Conservation (phyloP, 2,329 filamentous ascomycete genomes). For the Fusarium miscanthi region DNA sequence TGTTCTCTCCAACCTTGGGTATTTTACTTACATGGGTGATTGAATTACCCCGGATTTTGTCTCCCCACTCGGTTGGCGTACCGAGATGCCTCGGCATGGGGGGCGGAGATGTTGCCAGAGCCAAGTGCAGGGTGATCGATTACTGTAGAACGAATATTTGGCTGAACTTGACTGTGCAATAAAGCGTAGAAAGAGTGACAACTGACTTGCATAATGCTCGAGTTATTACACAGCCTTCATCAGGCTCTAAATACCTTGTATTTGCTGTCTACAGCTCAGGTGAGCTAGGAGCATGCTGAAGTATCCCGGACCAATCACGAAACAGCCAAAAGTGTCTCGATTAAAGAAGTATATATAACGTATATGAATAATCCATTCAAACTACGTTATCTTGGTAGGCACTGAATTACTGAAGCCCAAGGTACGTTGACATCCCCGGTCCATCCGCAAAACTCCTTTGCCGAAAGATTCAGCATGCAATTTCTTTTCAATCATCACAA, state of each 20-base stretch:
- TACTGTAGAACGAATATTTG: neutral
- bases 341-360: neutral
- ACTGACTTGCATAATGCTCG: neutral
- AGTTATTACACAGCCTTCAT: neutral
- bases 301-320: neutral
- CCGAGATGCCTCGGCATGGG: constrained; percentile 20
- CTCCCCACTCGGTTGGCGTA: constrained; percentile 3
- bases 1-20: constrained; percentile 7
- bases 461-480: constrained; percentile 37
- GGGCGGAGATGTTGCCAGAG: constrained; percentile 4
- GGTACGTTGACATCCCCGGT: neutral
- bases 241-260: neutral
- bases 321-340: neutral
- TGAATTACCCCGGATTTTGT: constrained; percentile 22
- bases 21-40: constrained; percentile 9
- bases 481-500: constrained; percentile 28
- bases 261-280: neutral
- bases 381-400: neutral
- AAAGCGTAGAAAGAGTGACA: neutral
- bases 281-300: neutral
- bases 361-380: neutral
- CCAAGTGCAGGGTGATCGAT: neutral
- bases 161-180: neutral
- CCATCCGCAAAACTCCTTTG: constrained; percentile 31
- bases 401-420: neutral